phyloP scores from a whole-genome alignment of 2,329 filamentous ascomycete species.

The Neopestalotiopsis clavispora region DNA sequence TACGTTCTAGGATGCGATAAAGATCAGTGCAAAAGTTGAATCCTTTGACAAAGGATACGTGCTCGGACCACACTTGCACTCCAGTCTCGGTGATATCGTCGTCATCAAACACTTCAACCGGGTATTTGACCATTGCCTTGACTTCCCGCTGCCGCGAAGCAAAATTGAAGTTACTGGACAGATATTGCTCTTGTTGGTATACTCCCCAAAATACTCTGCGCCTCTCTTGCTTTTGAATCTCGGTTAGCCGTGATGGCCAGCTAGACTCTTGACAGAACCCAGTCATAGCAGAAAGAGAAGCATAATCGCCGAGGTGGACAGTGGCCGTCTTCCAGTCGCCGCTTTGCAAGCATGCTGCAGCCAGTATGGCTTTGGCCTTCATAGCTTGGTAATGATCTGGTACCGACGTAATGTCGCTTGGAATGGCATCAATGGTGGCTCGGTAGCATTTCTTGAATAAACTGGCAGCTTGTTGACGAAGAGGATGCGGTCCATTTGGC shows the following conservation, averaged over 20 bases:
- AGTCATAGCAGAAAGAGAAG: constrained; percentile 4
- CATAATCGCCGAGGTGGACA: constrained; percentile 3
- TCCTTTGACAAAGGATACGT: constrained; percentile 2
- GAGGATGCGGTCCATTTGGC: constrained; percentile 3
- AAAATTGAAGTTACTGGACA: constrained; percentile 7
- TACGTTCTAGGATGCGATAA: constrained; percentile 6
- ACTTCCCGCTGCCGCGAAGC: not conserved
- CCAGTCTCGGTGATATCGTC: constrained; percentile 7
- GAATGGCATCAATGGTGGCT: not conserved
- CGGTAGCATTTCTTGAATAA: not conserved
- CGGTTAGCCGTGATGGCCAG: not conserved
- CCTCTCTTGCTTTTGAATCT: constrained; percentile 9
- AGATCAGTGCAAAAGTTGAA: constrained; percentile 4
- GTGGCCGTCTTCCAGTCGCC: constrained; percentile 4
- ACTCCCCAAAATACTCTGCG: constrained; percentile 10
- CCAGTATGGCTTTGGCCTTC: constrained; percentile 8
- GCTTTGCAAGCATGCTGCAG: constrained; percentile 2
- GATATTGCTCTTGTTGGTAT: constrained; percentile 5
- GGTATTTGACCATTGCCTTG: constrained; percentile 7
- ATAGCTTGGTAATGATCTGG: constrained; percentile 8
- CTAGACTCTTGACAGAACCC: constrained; percentile 1
- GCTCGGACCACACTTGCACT: constrained; percentile 5
- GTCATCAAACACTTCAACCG: constrained; percentile 4
- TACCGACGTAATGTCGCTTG: not conserved
- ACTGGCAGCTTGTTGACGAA: not conserved